phyloP scores from a whole-genome alignment of 305 asterid genomes.

The Fraxinus albicans region DNA sequence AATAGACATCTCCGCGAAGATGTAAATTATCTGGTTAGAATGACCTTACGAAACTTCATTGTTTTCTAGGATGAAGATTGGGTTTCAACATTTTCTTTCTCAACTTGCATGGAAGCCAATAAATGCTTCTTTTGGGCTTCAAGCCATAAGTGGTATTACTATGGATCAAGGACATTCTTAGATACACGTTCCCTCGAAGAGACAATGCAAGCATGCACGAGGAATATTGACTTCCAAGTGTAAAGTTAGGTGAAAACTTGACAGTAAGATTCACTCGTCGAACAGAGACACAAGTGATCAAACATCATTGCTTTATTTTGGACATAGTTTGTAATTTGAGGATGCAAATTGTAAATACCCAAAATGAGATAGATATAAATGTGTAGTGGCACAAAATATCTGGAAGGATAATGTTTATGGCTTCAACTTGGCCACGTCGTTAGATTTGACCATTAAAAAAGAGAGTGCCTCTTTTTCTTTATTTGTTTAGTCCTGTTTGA shows the following conservation, averaged over 20 bases:
- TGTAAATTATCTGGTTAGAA: not conserved
- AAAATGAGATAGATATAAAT: slow-evolving; percentile 4
- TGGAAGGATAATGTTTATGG: slow-evolving; percentile 41
- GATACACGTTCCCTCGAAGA: not conserved
- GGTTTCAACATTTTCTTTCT: not conserved
- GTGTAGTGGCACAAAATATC: slow-evolving; percentile 49
- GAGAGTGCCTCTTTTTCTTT: slow-evolving; percentile 18
- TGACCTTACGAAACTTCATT: not conserved
- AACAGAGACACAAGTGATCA: not conserved
- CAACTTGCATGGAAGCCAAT: not conserved
- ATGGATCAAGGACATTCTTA: not conserved
- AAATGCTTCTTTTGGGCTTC: not conserved
- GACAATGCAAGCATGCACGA: not conserved
- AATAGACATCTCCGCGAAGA: not conserved
- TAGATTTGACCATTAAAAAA: slow-evolving; percentile 25
- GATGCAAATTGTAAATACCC: slow-evolving; percentile 4
- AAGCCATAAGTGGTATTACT: not conserved
- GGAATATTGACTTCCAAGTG: not conserved
- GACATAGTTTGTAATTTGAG: not conserved
- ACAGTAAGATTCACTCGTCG: not conserved
- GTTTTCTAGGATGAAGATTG: not conserved
- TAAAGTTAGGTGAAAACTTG: not conserved
- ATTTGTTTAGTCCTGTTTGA: not conserved
- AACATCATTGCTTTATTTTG: not conserved
- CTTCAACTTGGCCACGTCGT: slow-evolving; percentile 54